Evolutionary conservation across 2,329 filamentous ascomycete species (phyloP), one percentile per base, ranked within the genome.

Genomic region (Colletotrichum sojae): DNA sequence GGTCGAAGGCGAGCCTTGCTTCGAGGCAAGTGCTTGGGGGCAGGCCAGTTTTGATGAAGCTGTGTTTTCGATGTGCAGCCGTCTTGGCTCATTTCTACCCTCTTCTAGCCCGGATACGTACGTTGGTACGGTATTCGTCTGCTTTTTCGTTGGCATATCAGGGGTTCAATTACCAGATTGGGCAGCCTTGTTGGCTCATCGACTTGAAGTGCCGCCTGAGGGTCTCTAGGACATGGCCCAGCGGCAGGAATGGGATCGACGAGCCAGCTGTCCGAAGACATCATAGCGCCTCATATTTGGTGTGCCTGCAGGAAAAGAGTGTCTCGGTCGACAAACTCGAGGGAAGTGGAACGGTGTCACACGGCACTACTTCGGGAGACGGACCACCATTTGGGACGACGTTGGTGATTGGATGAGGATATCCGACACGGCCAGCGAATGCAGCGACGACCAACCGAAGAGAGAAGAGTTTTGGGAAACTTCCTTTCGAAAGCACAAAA

Each of bases 321-420:
- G 6, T 18, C 18, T 8, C 16, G 45, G 16, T 48, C 18, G 45
- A 5, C 9, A 6, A 18, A 46, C 43, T 16, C 4, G 43, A n/a
- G 18, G 20, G 20, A 13, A 52, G 31, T 52, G 48, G 48, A 52
- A 52, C 22, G 48, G 48, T 52, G 20, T 52, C 48, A 52, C 48
- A 25, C 48, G 48, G 48, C 48, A 25, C 25, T 27, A 52, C 48
- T 25, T 52, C 22, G 48, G 48, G 8, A 18, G 45, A 18, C 2
- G 45, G 16, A 2, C 4, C 9, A 20, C 45, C n/a, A 22, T 10
- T 18, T 48, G 40, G 39, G 16, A 48, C 45, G 45, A 20, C n/a
- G 18, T 10, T 48, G 45, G 9, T 22, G 45, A 48, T 48, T 48
- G 45, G n/a, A 18, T 22, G 45, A 20, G 45, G 16, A n/a, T 10